A percentile compares a stretch with the other conserved stretches of the same genome.
Evolutionary conservation across 352 stramenopile species (phyloP).

Genomic region (Globisporangium recalcitrans): DNA sequence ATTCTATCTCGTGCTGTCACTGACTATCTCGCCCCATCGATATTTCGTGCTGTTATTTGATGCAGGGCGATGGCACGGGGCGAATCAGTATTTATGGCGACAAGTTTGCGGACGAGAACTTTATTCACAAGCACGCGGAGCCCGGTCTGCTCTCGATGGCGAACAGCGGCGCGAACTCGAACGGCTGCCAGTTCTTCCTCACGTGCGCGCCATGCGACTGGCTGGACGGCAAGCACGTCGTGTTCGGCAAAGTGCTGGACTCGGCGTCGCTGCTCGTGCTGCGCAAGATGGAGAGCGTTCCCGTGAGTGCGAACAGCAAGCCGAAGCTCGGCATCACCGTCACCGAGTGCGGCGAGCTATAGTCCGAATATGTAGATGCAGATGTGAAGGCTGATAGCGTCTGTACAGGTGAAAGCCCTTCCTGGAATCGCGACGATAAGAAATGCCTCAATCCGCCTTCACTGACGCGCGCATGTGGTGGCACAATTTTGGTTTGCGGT

Average conservation of each 20-base stretch:
- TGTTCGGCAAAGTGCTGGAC: constrained; percentile 94
- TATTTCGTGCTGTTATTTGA: background rate
- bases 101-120: constrained; percentile 84
- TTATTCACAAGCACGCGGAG: constrained; percentile 80
- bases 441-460: background rate
- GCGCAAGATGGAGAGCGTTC: constrained; percentile 91
- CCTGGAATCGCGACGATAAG: background rate
- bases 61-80: constrained; percentile 74
- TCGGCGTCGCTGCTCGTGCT: constrained; percentile 78
- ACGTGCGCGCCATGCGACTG: constrained; percentile 91
- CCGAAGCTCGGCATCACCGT: constrained; percentile 85
- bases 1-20: background rate
- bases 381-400: background rate
- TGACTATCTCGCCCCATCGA: background rate
- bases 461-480: background rate
- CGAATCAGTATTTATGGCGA: constrained; percentile 86
- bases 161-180: constrained; percentile 92
- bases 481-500: background rate
- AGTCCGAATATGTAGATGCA: constrained; percentile 12
- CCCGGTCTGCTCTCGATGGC: constrained; percentile 85
- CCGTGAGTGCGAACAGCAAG: constrained; percentile 76
- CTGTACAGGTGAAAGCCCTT: background rate
- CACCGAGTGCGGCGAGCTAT: constrained; percentile 88
- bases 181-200: constrained; percentile 95
- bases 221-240: constrained; percentile 96